Conservation (phyloP, 2,329 filamentous ascomycete species). For the Xylaria sp. region DNA sequence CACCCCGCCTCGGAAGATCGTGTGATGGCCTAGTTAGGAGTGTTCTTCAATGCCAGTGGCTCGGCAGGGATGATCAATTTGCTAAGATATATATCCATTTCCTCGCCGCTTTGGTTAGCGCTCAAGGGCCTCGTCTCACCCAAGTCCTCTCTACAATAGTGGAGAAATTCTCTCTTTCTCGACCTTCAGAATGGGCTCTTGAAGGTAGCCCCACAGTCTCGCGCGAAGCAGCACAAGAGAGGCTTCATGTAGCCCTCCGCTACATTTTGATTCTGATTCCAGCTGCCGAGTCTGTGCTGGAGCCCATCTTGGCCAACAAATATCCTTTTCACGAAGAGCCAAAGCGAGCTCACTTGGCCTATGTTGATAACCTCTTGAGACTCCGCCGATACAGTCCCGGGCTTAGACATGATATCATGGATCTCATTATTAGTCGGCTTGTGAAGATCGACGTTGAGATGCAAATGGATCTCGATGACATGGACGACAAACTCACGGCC, state of each 20-base stretch:
- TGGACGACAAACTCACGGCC: constrained; percentile 86
- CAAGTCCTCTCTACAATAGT: constrained; percentile 81
- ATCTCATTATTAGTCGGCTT: constrained; percentile 81
- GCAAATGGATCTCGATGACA: constrained; percentile 88
- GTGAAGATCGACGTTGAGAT: constrained; percentile 97
- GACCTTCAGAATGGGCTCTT: constrained; percentile 53
- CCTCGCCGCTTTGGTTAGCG: constrained; percentile 75
- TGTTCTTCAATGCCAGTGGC: constrained; percentile 67
- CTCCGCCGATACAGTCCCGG: constrained; percentile 79
- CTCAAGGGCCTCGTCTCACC: constrained; percentile 78
- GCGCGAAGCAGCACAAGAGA: constrained; percentile 68
- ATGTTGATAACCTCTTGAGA: constrained; percentile 81
- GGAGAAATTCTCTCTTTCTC: constrained; percentile 69
- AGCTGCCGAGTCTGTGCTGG: constrained; percentile 73
- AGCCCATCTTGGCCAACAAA: constrained; percentile 67
- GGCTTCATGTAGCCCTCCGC: constrained; percentile 77
- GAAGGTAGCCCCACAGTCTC: constrained; percentile 64
- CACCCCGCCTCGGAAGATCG: constrained; percentile 63
- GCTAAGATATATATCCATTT: constrained; percentile 71
- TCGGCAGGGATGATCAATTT: constrained; percentile 69
- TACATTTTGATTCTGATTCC: constrained; percentile 83
- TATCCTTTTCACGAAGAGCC: constrained; percentile 82
- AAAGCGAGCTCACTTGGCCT: constrained; percentile 81
- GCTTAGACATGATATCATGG: constrained; percentile 78
- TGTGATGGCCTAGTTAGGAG: constrained; percentile 64